Base-by-base conservation (phyloP, 2,329 filamentous ascomycete genomes). In the Epicoccum sorghinum region DNA sequence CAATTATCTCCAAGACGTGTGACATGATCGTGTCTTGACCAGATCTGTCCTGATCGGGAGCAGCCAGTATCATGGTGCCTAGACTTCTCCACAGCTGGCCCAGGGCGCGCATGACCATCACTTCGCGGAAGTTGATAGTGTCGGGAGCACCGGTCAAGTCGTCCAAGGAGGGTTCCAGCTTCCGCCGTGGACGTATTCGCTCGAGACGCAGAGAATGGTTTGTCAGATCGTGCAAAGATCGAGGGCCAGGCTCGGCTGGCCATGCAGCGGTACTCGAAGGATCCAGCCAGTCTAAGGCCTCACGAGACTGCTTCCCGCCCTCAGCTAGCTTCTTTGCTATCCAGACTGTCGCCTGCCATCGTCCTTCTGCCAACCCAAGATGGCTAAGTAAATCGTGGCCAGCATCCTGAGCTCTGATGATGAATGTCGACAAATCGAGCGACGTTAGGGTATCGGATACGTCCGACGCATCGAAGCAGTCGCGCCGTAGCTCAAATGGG, bases 51-150 rank as follows among this genome's bases (percentile, higher is more conserved):
- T 54, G 52, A 52, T 71, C 66, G 3, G 70, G 60, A 23, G 73
- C 74, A 14, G 58, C 62, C 24, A 80, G 38, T n/a, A 79, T 77
- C 74, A 81, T 76, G n/a, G 64, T 64, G 0, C 78, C 79, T 18
- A 82, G 60, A 35, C 72, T 77, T 23, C 71, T 72, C 79, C 79
- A 82, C 4, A 82, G 64, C 41, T 76, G 72, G 9, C 79, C 79
- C 14, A 81, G 55, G 0, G 72, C 74, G 32, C 71, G 67, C 46
- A 77, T 75, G 6, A 68, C 56, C 3, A 70, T 42, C 1, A 45
- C 45, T 12, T 62, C 57, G 5, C 55, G 56, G 8, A 51, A 48
- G 35, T 65, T 47, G 30, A 72, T 62, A 5, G 67, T 61, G 2
- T 70, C 65, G 7, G 70, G 71, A 7, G 60, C 56, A 25, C 61